A percentile compares a stretch with the other conserved stretches of the same genome.
These are phyloP conservation scores for Hysterangium stoloniferum DNA, from an alignment of 768 basidiomycete genomes.

Conservation along the genomic window DNA sequence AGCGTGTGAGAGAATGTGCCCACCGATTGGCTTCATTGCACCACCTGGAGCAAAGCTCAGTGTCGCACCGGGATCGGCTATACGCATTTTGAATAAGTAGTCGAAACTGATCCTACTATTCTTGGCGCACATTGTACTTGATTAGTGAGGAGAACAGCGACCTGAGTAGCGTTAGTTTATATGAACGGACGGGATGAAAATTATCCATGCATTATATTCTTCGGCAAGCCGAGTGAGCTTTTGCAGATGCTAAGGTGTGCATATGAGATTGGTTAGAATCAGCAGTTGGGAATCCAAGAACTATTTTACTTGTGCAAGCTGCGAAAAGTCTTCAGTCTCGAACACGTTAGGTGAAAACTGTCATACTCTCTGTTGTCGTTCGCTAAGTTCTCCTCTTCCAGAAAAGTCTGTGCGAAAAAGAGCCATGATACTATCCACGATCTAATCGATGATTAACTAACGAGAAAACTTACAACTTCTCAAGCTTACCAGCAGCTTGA, in stretches of 20 bases:
- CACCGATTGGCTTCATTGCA: slow-evolving; percentile 85
- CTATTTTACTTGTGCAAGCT: slow-evolving; percentile 78
- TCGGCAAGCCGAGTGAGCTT: slow-evolving; percentile 88
- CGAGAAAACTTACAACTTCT: not conserved
- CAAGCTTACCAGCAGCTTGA: slow-evolving; percentile 43
- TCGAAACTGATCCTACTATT: too few relatives aligned
- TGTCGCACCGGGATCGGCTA: slow-evolving; percentile 90
- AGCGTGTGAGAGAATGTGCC: slow-evolving; percentile 82
- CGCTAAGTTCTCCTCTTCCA: slow-evolving; percentile 89
- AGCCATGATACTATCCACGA: slow-evolving; percentile 96
- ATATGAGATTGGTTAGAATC: not conserved
- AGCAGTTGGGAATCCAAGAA: not conserved
- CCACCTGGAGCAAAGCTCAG: slow-evolving; percentile 95
- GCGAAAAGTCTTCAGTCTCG: slow-evolving; percentile 5
- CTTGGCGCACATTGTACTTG: slow-evolving; percentile 72
- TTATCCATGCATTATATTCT: slow-evolving; percentile 66
- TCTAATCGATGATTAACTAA: slow-evolving; percentile 36
- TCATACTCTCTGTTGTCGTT: slow-evolving; percentile 81
- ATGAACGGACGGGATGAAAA: slow-evolving; percentile 7
- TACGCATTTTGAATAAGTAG: not conserved
- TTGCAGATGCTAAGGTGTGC: slow-evolving; percentile 27
- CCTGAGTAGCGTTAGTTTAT: slow-evolving; percentile 33
- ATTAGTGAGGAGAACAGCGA: slow-evolving; percentile 84
- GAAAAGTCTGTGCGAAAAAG: slow-evolving; percentile 91
- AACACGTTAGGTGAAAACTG: not conserved